Evolutionary conservation across 2,329 filamentous ascomycete species (phyloP), one percentile per base, ranked within the genome.

Genomic region (Colletotrichum somersetense): DNA sequence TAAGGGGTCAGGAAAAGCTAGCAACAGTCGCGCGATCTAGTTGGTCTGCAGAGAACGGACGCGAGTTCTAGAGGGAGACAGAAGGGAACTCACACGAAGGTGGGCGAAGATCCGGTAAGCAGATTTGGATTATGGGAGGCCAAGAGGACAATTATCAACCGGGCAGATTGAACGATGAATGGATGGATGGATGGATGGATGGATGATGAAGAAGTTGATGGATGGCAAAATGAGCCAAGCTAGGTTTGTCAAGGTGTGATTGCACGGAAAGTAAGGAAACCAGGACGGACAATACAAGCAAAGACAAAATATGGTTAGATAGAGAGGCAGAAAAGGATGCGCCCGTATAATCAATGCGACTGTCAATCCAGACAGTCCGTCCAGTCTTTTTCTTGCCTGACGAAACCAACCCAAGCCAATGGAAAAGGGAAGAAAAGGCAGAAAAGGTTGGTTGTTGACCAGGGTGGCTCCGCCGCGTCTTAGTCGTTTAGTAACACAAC

Each of bases 361-460:
- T 61, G 38, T 40, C 46, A 55, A 40, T 64, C 46, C 66, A n/a
- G 16, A 20, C 18, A 44, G 18, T 4, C 14, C 42, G 20, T 14
- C 40, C 38, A 61, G n/a, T 38, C 55, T 56, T n/a, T n/a, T n/a
- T 20, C 65, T 38, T 68, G 69, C 53, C 26, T 66, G 48, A 61
- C 30, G 38, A 63, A 55, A 23, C 59, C 65, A 59, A 69, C 59
- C 66, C 69, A 69, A 66, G 59, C 68, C 53, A 71, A 71, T 66
- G 23, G 61, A 53, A 59, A 44, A n/a, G 46, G 44, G 44, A 44
- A 26, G 16, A 57, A 64, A 64, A 48, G 59, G 23, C 62, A 57
- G 61, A 73, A 65, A 57, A 64, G 72, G 65, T 62, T 56, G 20
- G 20, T 23, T 48, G 72, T 69, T 62, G 70, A 48, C 64, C 69